These are phyloP conservation scores for Phytophthora sp. DNA, from an alignment of 352 stramenopile genomes.

Conservation along the genomic window DNA sequence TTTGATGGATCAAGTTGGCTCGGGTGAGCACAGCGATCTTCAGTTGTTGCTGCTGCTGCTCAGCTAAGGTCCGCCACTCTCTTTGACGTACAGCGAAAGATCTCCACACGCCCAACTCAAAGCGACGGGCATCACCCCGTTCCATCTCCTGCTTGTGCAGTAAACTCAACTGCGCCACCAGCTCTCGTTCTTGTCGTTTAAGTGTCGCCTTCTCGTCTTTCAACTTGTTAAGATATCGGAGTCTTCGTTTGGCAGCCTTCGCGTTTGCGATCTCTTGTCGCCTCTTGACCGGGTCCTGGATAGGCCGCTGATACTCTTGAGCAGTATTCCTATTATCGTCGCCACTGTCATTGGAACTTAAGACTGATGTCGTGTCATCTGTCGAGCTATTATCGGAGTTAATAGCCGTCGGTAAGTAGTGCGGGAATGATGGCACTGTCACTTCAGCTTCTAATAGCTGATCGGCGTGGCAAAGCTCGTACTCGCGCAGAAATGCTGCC, in stretches of 20 bases:
- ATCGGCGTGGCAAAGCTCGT: no score
- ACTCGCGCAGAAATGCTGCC: slow-evolving; percentile 28
- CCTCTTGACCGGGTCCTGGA: slow-evolving; percentile 11
- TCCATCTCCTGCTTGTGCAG: slow-evolving; percentile 32
- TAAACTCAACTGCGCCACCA: no score
- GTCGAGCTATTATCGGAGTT: no score
- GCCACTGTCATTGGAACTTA: no score
- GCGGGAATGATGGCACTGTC: no score
- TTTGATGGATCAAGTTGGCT: slow-evolving; percentile 11
- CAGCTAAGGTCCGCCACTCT: slow-evolving; percentile 21
- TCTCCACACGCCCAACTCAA: slow-evolving; percentile 19
- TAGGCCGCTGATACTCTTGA: no score
- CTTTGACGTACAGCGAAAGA: slow-evolving; percentile 23
- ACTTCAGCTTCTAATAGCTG: no score
- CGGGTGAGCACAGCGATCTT: slow-evolving; percentile 8
- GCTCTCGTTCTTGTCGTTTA: no score
- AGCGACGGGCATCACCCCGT: no score
- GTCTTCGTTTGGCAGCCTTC: slow-evolving; percentile 22
- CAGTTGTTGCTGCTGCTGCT: slow-evolving; percentile 20
- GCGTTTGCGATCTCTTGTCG: slow-evolving; percentile 23
- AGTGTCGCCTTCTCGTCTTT: slow-evolving; percentile 28
- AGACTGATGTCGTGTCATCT: no score
- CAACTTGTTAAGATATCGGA: slow-evolving; percentile 29
- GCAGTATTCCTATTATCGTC: no score
- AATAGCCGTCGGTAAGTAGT: no score